A percentile compares a stretch with the other conserved stretches of the same genome.
Evolutionary conservation across 2,329 filamentous ascomycete species (phyloP).

Genomic region (Cordyceps farinosa): DNA sequence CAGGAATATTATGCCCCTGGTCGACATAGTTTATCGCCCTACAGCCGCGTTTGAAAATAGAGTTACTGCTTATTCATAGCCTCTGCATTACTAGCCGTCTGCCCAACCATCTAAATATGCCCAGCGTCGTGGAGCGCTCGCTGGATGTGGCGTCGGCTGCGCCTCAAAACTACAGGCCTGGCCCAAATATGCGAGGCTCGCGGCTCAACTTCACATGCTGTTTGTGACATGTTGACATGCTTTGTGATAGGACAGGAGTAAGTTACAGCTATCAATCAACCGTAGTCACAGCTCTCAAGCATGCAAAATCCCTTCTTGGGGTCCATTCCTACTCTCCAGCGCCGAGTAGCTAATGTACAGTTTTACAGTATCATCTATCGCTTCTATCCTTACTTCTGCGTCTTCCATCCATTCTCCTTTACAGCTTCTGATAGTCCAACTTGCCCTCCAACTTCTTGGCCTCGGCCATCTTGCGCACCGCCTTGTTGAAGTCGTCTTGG

Average conservation of each 20-base stretch:
- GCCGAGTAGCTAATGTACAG: constrained; percentile 17
- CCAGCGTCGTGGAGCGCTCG: neutral
- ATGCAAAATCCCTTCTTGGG: neutral
- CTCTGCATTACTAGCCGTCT: neutral
- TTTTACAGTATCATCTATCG: neutral
- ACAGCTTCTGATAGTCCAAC: constrained; percentile 95
- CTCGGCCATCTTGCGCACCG: constrained; percentile 94
- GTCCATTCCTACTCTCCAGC: constrained; percentile 9
- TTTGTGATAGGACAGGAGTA: neutral
- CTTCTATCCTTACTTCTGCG: neutral
- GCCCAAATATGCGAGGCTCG: neutral
- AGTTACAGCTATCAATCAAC: neutral
- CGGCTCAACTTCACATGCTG: neutral
- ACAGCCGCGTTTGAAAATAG: neutral
- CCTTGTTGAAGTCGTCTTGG: constrained; percentile 99
- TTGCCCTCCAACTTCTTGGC: constrained; percentile 98
- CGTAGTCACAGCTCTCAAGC: neutral
- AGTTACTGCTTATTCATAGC: neutral
- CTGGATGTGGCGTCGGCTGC: constrained; percentile 4
- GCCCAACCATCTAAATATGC: neutral
- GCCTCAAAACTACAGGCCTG: neutral
- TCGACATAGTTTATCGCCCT: neutral
- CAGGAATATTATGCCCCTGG: neutral
- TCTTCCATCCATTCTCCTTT: constrained; percentile 28
- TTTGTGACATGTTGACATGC: neutral